Base-by-base conservation (phyloP, 345 rosid genomes). In the Psidium guajava region DNA sequence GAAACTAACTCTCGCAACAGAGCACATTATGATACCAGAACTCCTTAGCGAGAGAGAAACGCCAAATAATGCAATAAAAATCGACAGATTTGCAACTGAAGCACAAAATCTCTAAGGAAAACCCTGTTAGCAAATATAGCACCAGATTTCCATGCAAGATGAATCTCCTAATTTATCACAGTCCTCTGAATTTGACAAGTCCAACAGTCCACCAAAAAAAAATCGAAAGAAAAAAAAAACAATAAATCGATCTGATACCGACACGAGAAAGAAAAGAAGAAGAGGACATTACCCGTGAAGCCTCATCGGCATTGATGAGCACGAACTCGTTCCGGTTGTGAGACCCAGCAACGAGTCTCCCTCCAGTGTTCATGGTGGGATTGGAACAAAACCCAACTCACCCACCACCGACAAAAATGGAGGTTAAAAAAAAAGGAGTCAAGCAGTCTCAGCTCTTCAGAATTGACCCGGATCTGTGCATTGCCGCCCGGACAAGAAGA, bases 311-410 rank as follows among this genome's bases (percentile, higher is more conserved):
- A 92, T 95, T 96, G 64, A 96, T 95, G 56, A 95, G 93, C 55
- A 95, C 98, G 89, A 96, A 95, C 90, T 96, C 99, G 87, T 96
- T 96, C 88, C 99, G 89, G 87, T 96, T 95, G 87, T 96, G 98
- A 86, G 99, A 96, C 11, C 99, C 98, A 87, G 98, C 99, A 90
- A 96, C 84, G 86, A 96, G 98, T 50, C 98, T 91, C 75, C 99
- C 98, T 11, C 98, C 93, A 69, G 99, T 96, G 88, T 94, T 92
- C 98, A 96, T 96, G 1, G 47, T 44, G 47, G 47, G 80, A 82
- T 53, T 53, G 24, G 58, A 82, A 27, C 58, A 69, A 21, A 20
- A 36, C 80, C 80, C 80, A 11, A 36, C 80, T 69, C 80, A 69
- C 77, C 44, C 47, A 69, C 77, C 77, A 20, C 80, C 54, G 55